Conservation (phyloP, 1,284 basidiomycete species). For the Ceratobasidium sp. region DNA sequence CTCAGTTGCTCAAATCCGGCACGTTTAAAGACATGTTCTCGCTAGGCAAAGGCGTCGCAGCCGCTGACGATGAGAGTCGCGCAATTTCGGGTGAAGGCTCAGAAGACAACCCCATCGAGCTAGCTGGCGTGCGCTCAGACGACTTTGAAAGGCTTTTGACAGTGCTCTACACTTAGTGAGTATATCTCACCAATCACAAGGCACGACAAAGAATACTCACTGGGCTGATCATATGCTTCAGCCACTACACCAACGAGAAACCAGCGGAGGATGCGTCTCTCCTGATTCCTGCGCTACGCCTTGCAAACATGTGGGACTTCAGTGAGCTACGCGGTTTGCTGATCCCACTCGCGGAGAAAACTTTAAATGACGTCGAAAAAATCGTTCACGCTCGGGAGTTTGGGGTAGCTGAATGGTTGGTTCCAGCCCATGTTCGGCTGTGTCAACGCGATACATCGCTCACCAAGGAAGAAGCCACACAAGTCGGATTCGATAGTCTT, state of each 20-base stretch:
- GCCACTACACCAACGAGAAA: constrained; percentile 12
- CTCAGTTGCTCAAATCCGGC: constrained; percentile 16
- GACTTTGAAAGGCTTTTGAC: constrained; percentile 18
- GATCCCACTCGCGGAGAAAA: background rate
- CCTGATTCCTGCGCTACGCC: constrained; percentile 27
- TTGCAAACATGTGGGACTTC: constrained; percentile 40
- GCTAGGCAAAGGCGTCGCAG: background rate
- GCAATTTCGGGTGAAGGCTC: background rate
- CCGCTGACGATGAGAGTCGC: background rate
- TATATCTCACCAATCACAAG: too few species aligned
- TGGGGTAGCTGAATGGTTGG: constrained; percentile 32
- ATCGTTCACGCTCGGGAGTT: constrained; percentile 27
- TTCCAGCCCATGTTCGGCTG: constrained; percentile 10
- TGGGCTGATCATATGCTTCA: background rate
- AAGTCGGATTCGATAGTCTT: constrained; percentile 21
- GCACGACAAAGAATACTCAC: too few species aligned
- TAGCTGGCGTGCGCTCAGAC: background rate
- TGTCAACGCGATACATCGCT: constrained; percentile 14
- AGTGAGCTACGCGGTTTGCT: constrained; percentile 2
- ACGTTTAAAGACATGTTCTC: constrained; percentile 36
- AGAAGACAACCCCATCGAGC: constrained; percentile 5
- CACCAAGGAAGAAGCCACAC: constrained; percentile 7
- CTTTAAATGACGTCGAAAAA: constrained; percentile 15
- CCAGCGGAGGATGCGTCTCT: background rate
- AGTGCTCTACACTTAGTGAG: constrained; percentile 14